Evolutionary conservation across 208 protist genomes (phyloP).

Genomic region (Leishmania aethiopica): DNA sequence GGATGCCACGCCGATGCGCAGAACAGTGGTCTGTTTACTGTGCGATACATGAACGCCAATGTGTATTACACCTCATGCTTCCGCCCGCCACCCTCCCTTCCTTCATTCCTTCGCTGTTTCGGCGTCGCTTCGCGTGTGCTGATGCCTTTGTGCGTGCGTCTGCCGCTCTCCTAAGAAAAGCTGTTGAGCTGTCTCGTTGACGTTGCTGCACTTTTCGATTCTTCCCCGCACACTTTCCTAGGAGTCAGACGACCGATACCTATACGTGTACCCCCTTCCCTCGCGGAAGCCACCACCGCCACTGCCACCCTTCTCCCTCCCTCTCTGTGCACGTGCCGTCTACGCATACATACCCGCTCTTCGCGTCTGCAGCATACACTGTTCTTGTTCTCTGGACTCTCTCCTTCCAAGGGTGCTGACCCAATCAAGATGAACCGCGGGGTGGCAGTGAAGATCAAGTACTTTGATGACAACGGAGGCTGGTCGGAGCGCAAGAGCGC

Average conservation of each 20-base stretch:
- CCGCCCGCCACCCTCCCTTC: too few relatives aligned
- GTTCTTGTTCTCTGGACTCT: background rate
- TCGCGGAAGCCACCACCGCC: background rate
- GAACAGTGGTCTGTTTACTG: background rate
- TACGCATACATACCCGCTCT: background rate
- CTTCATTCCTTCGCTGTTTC: background rate
- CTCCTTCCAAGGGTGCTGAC: background rate
- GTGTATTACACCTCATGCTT: background rate
- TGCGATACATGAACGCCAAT: background rate
- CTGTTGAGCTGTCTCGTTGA: background rate
- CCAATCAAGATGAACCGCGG: constrained; percentile 21
- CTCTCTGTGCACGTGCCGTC: background rate
- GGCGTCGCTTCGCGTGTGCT: too few relatives aligned
- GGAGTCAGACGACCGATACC: background rate
- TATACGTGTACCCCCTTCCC: background rate
- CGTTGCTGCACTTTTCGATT: background rate
- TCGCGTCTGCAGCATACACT: background rate
- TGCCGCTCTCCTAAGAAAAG: background rate
- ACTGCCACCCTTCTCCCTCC: background rate
- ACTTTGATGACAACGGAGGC: constrained; percentile 66
- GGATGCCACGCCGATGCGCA: background rate
- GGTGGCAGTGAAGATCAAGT: constrained; percentile 59
- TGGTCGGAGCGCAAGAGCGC: constrained; percentile 62
- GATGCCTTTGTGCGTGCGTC: background rate
- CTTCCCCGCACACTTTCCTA: background rate